A percentile compares a stretch with the other conserved stretches of the same genome.
Conservation (phyloP, 2,329 filamentous ascomycete genomes). For the Aurifilum marmelostoma region DNA sequence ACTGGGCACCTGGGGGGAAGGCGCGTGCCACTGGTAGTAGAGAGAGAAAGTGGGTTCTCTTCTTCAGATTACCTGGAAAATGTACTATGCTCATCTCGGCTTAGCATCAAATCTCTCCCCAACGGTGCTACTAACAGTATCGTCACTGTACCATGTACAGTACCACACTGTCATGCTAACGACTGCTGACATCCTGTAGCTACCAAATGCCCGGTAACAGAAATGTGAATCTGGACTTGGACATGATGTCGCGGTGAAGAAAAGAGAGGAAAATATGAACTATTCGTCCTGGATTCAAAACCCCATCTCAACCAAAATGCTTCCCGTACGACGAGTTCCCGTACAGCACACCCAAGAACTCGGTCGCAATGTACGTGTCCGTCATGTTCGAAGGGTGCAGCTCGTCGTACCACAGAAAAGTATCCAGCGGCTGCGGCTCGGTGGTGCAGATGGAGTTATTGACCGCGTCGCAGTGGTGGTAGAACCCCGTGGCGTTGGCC, state of each 20-base stretch:
- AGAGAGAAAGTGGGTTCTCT: not conserved
- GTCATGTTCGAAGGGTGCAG: conserved; percentile 72
- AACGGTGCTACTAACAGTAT: not conserved
- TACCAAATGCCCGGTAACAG: not conserved
- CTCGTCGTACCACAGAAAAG: conserved; percentile 73
- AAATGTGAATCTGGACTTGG: not conserved
- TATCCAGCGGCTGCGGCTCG: conserved; percentile 51
- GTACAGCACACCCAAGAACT: conserved; percentile 34
- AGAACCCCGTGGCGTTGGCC: conserved; percentile 63
- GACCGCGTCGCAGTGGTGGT: conserved; percentile 53
- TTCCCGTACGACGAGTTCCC: conserved; percentile 33
- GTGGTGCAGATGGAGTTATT: conserved; percentile 41
- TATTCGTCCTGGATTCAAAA: too few species aligned
- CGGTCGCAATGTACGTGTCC: conserved; percentile 36
- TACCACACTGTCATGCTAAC: too few species aligned
- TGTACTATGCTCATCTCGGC: not conserved
- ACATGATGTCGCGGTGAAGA: not conserved
- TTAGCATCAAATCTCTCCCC: not conserved
- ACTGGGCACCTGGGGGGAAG: too few species aligned
- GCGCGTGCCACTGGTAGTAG: not conserved
- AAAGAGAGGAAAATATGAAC: not conserved
- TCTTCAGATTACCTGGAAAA: not conserved
- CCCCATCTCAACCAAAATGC: not conserved
- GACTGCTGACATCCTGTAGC: too few species aligned
- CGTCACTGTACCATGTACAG: not conserved